Conservation (phyloP, 768 basidiomycete genomes). For the Epithele typhae region DNA sequence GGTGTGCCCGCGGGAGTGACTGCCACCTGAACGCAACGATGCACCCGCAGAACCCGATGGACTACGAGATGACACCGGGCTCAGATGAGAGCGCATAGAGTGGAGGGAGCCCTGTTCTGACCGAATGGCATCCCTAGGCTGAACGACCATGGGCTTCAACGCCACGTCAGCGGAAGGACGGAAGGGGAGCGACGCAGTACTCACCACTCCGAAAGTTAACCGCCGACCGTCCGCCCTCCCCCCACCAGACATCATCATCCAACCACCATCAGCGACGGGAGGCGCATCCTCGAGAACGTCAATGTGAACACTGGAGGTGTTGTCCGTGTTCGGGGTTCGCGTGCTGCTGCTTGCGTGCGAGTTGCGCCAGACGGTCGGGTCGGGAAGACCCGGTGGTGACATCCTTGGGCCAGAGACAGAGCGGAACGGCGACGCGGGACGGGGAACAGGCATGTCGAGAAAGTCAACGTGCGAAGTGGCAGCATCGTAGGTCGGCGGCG, state of each 20-base stretch:
- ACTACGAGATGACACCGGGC: conserved; percentile 32
- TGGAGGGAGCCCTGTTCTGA: conserved; percentile 66
- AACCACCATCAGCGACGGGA: conserved; percentile 54
- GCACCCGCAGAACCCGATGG: conserved; percentile 50
- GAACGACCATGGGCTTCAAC: conserved; percentile 40
- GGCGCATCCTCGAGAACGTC: conserved; percentile 71
- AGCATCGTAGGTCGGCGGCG: conserved; percentile 18
- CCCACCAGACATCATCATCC: conserved; percentile 50
- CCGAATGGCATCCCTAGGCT: conserved; percentile 34
- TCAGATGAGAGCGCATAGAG: conserved; percentile 56
- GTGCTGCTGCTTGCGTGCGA: conserved; percentile 21
- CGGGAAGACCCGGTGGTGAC: conserved; percentile 36
- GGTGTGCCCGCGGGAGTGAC: conserved; percentile 30
- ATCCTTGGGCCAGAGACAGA: conserved; percentile 21
- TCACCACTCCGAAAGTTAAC: conserved; percentile 61
- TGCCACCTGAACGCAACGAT: conserved; percentile 37
- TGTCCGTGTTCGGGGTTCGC: conserved; percentile 11
- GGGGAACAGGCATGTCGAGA: conserved; percentile 55
- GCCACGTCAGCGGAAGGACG: background rate
- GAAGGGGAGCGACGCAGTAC: conserved; percentile 22
- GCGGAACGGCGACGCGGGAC: conserved; percentile 49
- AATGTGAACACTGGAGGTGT: conserved; percentile 34
- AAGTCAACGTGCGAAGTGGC: conserved; percentile 33
- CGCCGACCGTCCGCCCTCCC: conserved; percentile 29
- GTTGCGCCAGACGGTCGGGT: conserved; percentile 30